Percentiles rank a stretch among this genome's conserved stretches.
These are phyloP conservation scores for Fusarium citri DNA, from an alignment of 2,329 filamentous ascomycete species.

Conservation along the genomic window DNA sequence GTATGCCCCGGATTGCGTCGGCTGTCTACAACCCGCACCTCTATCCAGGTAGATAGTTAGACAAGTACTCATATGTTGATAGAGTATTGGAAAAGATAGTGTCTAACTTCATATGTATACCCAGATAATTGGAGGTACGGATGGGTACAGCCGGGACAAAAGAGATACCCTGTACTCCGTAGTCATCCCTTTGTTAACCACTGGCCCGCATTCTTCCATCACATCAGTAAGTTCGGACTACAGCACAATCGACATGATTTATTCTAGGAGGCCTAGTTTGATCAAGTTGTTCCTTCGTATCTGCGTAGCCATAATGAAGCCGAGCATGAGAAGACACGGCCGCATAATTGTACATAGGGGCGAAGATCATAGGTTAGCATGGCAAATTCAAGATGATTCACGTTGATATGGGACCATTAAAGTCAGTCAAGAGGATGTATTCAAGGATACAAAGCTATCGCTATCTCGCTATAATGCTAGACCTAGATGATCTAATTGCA, in stretches of 20 bases:
- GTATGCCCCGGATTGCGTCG: no score
- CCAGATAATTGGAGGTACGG: background rate
- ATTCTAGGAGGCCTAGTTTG: no score
- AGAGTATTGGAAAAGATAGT: rapidly evolving
- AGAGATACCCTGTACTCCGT: background rate
- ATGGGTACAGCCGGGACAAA: rapidly evolving
- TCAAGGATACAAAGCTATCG: background rate
- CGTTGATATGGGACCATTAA: rapidly evolving
- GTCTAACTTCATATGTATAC: rapidly evolving
- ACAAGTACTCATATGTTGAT: background rate
- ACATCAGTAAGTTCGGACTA: background rate
- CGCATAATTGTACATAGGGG: no score
- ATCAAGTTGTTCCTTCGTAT: no score
- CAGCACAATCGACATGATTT: background rate
- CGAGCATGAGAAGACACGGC: background rate
- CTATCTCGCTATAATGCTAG: no score
- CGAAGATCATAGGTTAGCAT: no score
- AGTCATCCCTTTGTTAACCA: background rate
- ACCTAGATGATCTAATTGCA: background rate
- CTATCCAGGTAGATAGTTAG: background rate
- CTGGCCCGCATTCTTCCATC: background rate
- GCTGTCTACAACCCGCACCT: no score
- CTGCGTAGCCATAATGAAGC: no score
- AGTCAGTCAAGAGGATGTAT: background rate
- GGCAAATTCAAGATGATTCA: rapidly evolving